Percentiles rank a stretch among this genome's conserved stretches.
phyloP scores from a whole-genome alignment of 2,329 filamentous ascomycete species.

The Ceratocystis lukuohia region DNA sequence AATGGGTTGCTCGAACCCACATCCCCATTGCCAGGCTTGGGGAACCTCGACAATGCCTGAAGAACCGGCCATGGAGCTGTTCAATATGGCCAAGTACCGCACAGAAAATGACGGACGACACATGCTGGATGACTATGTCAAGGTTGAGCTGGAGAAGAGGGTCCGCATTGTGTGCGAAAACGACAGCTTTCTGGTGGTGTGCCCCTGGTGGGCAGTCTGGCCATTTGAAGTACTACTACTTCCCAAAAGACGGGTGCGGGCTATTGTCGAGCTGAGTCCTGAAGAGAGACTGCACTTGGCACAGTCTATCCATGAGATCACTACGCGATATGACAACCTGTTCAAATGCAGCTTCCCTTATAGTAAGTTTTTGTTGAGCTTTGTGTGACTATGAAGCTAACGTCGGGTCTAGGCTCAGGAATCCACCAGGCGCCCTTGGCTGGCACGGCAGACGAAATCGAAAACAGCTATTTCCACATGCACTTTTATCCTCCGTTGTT shows the following conservation, averaged over 20 bases:
- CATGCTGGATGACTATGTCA: slow-evolving; percentile 74
- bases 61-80: slow-evolving; percentile 68
- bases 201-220: slow-evolving; percentile 97
- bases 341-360: slow-evolving; percentile 97
- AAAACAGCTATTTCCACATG: slow-evolving; percentile 84
- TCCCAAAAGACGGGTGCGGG: slow-evolving; percentile 69
- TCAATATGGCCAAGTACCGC: slow-evolving; percentile 66
- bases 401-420: slow-evolving; percentile 52
- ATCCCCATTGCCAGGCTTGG: slow-evolving; percentile 95
- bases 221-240: slow-evolving; percentile 91
- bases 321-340: slow-evolving; percentile 85
- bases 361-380: slow-evolving; percentile 38
- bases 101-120: slow-evolving; percentile 58
- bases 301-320: slow-evolving; percentile 75
- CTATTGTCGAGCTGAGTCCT: slow-evolving; percentile 65
- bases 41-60: slow-evolving; percentile 83
- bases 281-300: slow-evolving; percentile 62
- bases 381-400: slow-evolving; percentile 20
- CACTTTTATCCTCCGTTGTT: slow-evolving; percentile 95
- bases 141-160: slow-evolving; percentile 61
- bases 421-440: slow-evolving; percentile 88
- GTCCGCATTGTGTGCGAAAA: slow-evolving; percentile 88
- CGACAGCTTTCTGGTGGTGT: slow-evolving; percentile 67
- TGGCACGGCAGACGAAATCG: slow-evolving; percentile 67
- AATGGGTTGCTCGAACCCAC: slow-evolving; percentile 98